Evolutionary conservation across 306 rosid genomes (phyloP).

Genomic region (Cicer pinnatifidum): DNA sequence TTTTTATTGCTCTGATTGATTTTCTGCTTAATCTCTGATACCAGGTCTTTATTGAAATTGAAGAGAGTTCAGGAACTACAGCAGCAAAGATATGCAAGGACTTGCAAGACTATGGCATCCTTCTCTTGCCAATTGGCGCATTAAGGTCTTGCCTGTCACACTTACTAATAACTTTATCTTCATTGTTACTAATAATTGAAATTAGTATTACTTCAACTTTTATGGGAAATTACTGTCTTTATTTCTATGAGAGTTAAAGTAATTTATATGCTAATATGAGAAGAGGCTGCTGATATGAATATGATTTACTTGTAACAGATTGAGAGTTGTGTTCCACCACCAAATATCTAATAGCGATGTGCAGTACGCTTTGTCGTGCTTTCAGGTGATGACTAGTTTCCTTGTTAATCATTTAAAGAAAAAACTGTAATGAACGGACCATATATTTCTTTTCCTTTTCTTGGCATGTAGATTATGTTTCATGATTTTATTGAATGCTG

Average conservation of each 20-base stretch:
- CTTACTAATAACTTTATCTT: background rate
- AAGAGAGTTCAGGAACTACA: conserved; percentile 56
- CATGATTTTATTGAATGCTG: conserved; percentile 31
- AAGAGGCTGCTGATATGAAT: conserved; percentile 1
- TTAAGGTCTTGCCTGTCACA: conserved; percentile 58
- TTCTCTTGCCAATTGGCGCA: conserved; percentile 52
- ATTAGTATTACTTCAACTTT: background rate
- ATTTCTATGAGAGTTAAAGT: background rate
- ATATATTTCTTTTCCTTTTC: background rate
- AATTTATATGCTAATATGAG: background rate
- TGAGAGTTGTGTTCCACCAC: conserved; percentile 83
- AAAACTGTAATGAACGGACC: too few relatives aligned
- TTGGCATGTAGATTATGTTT: background rate
- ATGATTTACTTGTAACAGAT: conserved; percentile 48
- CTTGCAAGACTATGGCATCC: conserved; percentile 65
- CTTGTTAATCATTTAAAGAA: background rate
- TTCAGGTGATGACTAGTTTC: conserved; percentile 60
- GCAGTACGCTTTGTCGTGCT: conserved; percentile 67
- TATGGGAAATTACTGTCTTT: background rate
- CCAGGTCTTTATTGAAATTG: conserved; percentile 67
- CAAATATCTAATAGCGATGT: conserved; percentile 72
- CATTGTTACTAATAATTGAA: background rate
- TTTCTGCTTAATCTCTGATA: conserved; percentile 7
- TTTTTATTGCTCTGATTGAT: background rate
- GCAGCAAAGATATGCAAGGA: conserved; percentile 59